Conservation (phyloP, 1,139 yeast genomes). For the Kluyveromyces marxianus region DNA sequence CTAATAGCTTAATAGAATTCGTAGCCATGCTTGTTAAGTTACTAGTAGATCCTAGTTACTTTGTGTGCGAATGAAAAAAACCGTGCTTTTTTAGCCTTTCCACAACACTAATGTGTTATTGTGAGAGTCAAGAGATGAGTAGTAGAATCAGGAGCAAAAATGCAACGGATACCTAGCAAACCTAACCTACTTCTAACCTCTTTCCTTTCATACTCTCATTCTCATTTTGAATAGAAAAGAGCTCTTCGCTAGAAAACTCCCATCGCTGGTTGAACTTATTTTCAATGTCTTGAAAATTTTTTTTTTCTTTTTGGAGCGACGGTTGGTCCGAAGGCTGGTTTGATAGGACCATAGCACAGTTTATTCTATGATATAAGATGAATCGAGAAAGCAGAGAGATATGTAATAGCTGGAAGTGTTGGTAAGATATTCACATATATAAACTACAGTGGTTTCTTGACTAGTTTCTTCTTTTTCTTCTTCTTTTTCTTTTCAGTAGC, state of each 20-base stretch:
- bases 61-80: not conserved
- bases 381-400: too few relatives aligned
- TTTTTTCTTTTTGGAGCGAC: not conserved
- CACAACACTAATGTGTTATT: not conserved
- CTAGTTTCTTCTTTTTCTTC: constrained; percentile 3
- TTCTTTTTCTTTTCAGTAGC: constrained; percentile 13
- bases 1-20: constrained; percentile 79
- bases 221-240: not conserved
- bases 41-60: not conserved
- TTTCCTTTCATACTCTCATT: not conserved
- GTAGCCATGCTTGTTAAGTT: constrained; percentile 45
- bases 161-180: not conserved
- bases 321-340: too few relatives aligned
- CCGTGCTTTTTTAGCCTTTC: not conserved
- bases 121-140: not conserved
- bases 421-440: too few relatives aligned
- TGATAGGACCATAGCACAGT: too few relatives aligned
- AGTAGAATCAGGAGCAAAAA: not conserved
- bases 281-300: constrained; percentile 2
- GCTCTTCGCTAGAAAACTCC: not conserved
- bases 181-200: not conserved
- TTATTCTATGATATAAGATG: too few relatives aligned
- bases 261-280: not conserved
- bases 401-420: too few relatives aligned
- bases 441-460: not conserved